Evolutionary conservation across 2,329 filamentous ascomycete species (phyloP).

Genomic region (Colletotrichum siamense): DNA sequence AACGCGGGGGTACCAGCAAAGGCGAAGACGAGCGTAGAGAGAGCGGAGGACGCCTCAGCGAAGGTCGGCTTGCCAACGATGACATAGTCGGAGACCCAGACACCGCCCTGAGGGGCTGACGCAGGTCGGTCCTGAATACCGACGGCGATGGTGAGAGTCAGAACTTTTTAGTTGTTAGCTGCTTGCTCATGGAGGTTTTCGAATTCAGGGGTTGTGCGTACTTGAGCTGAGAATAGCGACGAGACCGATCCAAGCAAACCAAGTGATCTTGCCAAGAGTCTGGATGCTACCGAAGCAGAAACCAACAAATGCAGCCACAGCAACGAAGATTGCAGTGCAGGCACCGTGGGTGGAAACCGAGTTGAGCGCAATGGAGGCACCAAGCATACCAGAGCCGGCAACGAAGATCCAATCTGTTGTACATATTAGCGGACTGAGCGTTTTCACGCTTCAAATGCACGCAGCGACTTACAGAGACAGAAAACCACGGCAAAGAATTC

Average conservation of each 20-base stretch:
- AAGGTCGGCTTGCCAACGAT: conserved; percentile 65
- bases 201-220: conserved; percentile 18
- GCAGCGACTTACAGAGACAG: conserved; percentile 34
- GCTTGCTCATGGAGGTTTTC: not conserved
- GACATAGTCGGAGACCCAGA: conserved; percentile 35
- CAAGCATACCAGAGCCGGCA: conserved; percentile 45
- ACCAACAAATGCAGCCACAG: conserved; percentile 32
- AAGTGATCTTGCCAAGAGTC: conserved; percentile 35
- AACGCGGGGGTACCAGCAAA: conserved; percentile 42
- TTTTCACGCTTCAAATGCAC: fast-evolving
- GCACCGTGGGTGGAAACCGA: conserved; percentile 42
- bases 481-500: conserved; percentile 42
- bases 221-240: conserved; percentile 31
- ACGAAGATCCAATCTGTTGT: conserved; percentile 29
- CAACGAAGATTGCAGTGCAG: conserved; percentile 46
- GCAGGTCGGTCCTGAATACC: conserved; percentile 32
- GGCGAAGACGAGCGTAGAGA: conserved; percentile 40
- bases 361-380: conserved; percentile 46
- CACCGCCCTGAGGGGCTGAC: conserved; percentile 24
- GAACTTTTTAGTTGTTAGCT: conserved; percentile 17
- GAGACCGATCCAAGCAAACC: conserved; percentile 37
- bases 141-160: conserved; percentile 34
- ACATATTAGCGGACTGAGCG: not conserved
- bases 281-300: conserved; percentile 37
- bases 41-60: conserved; percentile 47